These are phyloP conservation scores for Phytopythium oedochilum DNA, from an alignment of 352 stramenopile genomes.

Conservation along the genomic window DNA sequence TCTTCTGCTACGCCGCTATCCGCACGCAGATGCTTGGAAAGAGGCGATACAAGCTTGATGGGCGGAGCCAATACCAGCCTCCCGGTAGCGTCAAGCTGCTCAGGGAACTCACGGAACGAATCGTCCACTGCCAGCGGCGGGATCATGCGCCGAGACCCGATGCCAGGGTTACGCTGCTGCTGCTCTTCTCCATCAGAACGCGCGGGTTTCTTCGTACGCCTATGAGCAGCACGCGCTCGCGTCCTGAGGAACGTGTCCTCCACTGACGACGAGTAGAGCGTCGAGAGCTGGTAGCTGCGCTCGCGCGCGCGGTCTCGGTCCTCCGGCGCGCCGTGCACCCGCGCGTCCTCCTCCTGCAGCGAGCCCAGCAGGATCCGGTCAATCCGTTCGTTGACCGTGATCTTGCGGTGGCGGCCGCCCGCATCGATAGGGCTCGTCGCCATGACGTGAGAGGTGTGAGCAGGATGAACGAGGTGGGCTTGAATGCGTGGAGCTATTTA, in stretches of 20 bases:
- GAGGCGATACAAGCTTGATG: conserved; percentile 5
- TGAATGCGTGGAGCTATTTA: not conserved
- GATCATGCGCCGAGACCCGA: not conserved
- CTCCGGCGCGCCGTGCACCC: conserved; percentile 16
- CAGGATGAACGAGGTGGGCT: too few relatives aligned
- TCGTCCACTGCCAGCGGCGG: conserved; percentile 8
- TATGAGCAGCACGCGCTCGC: conserved; percentile 10
- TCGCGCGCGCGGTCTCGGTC: conserved; percentile 23
- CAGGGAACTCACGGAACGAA: conserved; percentile 5
- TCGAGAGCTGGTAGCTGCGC: conserved; percentile 38
- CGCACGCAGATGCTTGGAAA: not conserved
- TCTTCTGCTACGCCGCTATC: not conserved
- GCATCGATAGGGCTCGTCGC: conserved; percentile 13
- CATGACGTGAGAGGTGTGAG: conserved; percentile 4
- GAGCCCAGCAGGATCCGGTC: conserved; percentile 52
- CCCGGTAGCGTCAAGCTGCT: not conserved
- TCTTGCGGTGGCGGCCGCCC: conserved; percentile 26
- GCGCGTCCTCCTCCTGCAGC: conserved; percentile 20
- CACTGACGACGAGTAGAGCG: conserved; percentile 37
- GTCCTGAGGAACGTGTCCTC: conserved; percentile 39
- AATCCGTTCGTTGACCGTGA: conserved; percentile 65
- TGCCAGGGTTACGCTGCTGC: not conserved
- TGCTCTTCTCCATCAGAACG: conserved; percentile 8
- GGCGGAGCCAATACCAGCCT: conserved; percentile 10
- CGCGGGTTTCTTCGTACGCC: conserved; percentile 8